Evolutionary conservation across 2,329 filamentous ascomycete genomes (phyloP), one percentile per base, ranked within the genome.

Genomic region (Aspergillus sergii): DNA sequence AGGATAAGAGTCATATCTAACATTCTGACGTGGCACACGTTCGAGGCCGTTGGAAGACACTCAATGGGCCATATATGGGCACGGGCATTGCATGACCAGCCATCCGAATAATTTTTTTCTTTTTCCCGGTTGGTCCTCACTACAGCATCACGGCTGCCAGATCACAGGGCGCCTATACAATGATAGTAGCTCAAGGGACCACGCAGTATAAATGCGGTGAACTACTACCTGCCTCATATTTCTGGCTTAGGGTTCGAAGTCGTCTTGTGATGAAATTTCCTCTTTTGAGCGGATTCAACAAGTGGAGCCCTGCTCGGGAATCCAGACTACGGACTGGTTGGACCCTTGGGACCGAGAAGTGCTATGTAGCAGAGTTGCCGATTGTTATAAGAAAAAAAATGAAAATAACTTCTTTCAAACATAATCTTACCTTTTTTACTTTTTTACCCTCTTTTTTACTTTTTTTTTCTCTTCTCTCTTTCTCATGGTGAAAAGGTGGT

Each of bases 1-100:
- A n/a, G 19, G 48, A 19, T 53, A 53, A 32, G 48, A 10, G 48
- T 54, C 30, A n/a, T 23, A 54, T 54, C 32, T 14, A 51, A 16
- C n/a, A 46, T 30, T 58, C 60, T 62, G 60, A 62, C 60, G 60
- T 62, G 60, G 60, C 60, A 62, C 48, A 53, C 48, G 21, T 53
- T 53, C 30, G 26, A 10, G 30, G 19, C 48, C 30, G 48, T 53
- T 53, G 48, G 50, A 30, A 54, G 19, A 54, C 50, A 34, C 12
- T 54, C 30, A 34, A 30, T 53, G 48, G 48, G 14, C 14, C 34
- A 16, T 19, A 23, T 46, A 46, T 46, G n/a, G 43, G 14, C 14
- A 21, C 10, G 48, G 48, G 48, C 50, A 36, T 36, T 54, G 28
- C 50, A 54, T 54, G 50, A 54, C 50, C 50, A 54, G 50, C 50